phyloP scores from a whole-genome alignment of 2,329 filamentous ascomycete species.

The Fusarium sp. region DNA sequence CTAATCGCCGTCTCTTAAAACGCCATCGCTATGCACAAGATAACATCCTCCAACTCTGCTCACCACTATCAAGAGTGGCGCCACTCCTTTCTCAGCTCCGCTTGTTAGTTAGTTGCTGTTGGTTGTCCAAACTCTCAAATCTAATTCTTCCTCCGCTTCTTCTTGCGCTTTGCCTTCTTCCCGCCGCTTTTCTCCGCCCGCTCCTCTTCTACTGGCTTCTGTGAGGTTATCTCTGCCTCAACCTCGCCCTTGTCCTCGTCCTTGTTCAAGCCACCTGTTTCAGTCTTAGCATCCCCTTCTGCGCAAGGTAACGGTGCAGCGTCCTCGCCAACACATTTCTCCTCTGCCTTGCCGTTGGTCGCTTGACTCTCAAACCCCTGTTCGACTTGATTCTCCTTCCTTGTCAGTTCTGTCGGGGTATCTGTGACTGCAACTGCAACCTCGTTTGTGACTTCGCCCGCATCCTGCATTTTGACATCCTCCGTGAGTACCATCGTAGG shows the following conservation, averaged over 20 bases:
- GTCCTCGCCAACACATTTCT: conserved; percentile 14
- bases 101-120: neutral
- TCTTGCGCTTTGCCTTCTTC: neutral
- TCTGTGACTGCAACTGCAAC: neutral
- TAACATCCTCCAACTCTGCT: neutral
- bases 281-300: conserved; percentile 22
- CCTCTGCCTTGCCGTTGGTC: conserved; percentile 14
- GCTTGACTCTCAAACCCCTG: conserved; percentile 23
- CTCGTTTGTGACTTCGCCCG: conserved; percentile 23
- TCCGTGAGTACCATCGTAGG: conserved; percentile 58
- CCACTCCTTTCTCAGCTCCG: neutral
- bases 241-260: conserved; percentile 7
- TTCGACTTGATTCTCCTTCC: neutral
- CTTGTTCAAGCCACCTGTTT: conserved; percentile 13
- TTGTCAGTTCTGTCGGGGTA: conserved; percentile 5
- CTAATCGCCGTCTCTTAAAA: conserved; percentile 18
- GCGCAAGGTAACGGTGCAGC: conserved; percentile 6
- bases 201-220: neutral
- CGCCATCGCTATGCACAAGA: conserved; percentile 41
- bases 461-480: conserved; percentile 37
- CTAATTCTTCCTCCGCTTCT: neutral
- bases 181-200: neutral
- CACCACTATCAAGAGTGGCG: neutral
- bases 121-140: neutral
- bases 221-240: neutral